Conservation (phyloP, 441 rosid genomes). For the Populus trichocarpa region DNA sequence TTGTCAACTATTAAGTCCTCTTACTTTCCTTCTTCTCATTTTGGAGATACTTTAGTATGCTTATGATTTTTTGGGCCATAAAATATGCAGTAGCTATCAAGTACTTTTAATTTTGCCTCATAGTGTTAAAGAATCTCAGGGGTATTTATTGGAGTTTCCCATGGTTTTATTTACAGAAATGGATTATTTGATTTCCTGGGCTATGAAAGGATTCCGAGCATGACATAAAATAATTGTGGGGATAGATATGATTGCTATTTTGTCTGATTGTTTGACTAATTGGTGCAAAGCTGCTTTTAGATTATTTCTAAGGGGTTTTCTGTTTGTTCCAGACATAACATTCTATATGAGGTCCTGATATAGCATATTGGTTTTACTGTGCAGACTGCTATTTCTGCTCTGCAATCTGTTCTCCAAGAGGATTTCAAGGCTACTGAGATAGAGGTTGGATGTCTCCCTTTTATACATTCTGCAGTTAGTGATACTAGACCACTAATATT, state of each 20-base stretch:
- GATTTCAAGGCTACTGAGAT: slow-evolving; percentile 98
- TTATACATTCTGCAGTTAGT: neutral
- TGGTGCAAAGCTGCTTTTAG: neutral
- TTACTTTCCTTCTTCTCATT: too few relatives aligned
- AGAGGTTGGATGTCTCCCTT: slow-evolving; percentile 45
- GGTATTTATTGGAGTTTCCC: neutral
- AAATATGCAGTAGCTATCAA: neutral
- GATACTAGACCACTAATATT: neutral
- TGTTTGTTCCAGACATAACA: neutral
- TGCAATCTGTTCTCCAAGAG: slow-evolving; percentile 95
- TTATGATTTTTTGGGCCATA: neutral
- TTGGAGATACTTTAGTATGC: too few relatives aligned
- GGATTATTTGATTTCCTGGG: neutral
- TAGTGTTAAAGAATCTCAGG: neutral
- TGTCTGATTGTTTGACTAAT: neutral
- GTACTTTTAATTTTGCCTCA: neutral
- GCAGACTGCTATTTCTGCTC: slow-evolving; percentile 86
- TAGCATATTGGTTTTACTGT: slow-evolving; percentile 13
- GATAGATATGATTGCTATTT: neutral
- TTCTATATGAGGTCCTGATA: neutral
- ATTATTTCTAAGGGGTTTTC: neutral
- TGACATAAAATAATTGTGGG: neutral
- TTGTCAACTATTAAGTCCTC: too few relatives aligned
- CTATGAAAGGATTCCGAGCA: neutral
- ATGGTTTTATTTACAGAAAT: neutral